Evolutionary conservation across 768 basidiomycete species (phyloP), one percentile per base, ranked within the genome.

Genomic region (Terana coerulea): DNA sequence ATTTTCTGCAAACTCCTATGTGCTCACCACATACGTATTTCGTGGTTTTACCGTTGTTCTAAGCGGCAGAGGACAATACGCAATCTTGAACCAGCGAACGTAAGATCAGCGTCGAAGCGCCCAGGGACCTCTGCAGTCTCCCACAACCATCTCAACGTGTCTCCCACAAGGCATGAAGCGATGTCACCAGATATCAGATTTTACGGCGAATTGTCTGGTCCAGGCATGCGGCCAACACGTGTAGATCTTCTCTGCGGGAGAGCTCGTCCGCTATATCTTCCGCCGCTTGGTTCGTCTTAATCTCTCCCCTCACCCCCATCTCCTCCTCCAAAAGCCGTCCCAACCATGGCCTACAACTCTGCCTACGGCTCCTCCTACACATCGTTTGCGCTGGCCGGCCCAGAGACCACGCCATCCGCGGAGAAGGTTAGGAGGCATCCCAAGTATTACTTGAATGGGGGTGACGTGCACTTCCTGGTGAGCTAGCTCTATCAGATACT

Each of bases 381-480:
- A 12, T 49, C 36, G 2, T 49, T 49, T 19, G 22, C 36, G 19
- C 21, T 37, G 22, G 34, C 26, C 12, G 36, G 34, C 6, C 10
- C 22, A 25, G 35, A 37, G 11, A 17, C 35, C 19, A 30, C 40
- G 28, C 36, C 53, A 17, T 52, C 62, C 31, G 57, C 57, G 34
- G 64, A 67, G 49, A 63, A 64, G 1, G 54, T 69, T 31, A 57
- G 51, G 29, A 52, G 55, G 19, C 63, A 70, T 34, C 54, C 62
- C 0, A 62, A 72, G 0, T 86, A 79, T 52, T 85, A 81, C 47
- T 61, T 86, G 10, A 62, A 68, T 0, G 76, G 75, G 0, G 85
- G 77, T 0, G 83, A 84, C 57, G 56, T 84, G 0, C 72, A 70
- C 2, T 75, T 85, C 50, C 47, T 80, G 24, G 84, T 84, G 55